A percentile compares a stretch with the other conserved stretches of the same genome.
Evolutionary conservation across 371 early-diverging fungal species (phyloP).

Genomic region (Actinomortierella ambigua): DNA sequence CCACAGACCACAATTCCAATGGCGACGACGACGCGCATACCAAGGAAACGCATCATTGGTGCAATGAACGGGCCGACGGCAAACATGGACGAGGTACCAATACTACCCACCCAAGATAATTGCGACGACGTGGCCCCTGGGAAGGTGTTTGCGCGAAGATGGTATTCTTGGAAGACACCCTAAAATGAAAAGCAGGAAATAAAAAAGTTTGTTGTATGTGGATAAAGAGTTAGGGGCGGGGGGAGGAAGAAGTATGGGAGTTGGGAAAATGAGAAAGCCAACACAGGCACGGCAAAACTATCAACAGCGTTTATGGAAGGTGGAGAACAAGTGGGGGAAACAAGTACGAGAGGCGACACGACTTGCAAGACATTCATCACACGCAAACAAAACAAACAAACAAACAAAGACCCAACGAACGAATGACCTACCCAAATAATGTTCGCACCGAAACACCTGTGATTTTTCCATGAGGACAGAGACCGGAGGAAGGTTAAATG

Average conservation of each 20-base stretch:
- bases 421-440: too few relatives aligned
- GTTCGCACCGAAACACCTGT: too few relatives aligned
- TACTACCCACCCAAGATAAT: constrained; percentile 63
- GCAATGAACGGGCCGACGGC: constrained; percentile 64
- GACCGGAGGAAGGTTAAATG: constrained; percentile 50
- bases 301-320: constrained; percentile 33
- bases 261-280: constrained; percentile 18
- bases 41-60: constrained; percentile 61
- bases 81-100: constrained; percentile 51
- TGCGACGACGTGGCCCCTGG: constrained; percentile 43
- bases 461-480: constrained; percentile 50
- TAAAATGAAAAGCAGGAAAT: constrained; percentile 49
- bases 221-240: too few relatives aligned
- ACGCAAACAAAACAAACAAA: too few relatives aligned
- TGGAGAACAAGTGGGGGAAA: too few relatives aligned
- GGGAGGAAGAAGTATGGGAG: too few relatives aligned
- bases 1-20: constrained; percentile 61
- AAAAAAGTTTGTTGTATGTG: too few relatives aligned
- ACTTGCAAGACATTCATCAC: too few relatives aligned
- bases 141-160: constrained; percentile 32
- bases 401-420: too few relatives aligned
- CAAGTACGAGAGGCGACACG: too few relatives aligned
- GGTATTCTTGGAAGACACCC: constrained; percentile 56
- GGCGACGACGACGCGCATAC: constrained; percentile 60
- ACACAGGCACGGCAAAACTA: constrained; percentile 33